Evolutionary conservation across 768 basidiomycete genomes (phyloP).

Genomic region (Pisolithus sp.): DNA sequence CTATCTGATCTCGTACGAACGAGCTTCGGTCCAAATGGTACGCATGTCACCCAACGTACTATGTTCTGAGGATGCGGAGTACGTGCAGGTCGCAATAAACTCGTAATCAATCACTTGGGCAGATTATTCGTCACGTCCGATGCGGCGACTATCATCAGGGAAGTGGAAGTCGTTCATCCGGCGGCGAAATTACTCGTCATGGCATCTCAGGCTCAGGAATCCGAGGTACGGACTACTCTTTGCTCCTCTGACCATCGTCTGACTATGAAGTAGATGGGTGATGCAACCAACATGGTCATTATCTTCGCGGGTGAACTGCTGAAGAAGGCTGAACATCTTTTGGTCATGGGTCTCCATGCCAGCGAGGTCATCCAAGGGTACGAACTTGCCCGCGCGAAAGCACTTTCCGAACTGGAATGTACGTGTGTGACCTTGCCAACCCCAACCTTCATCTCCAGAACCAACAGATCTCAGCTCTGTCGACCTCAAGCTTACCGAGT

Average conservation of each 20-base stretch:
- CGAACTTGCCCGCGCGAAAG: slow-evolving; percentile 82
- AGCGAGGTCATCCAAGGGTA: slow-evolving; percentile 94
- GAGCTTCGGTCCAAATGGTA: slow-evolving; percentile 94
- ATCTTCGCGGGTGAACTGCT: slow-evolving; percentile 94
- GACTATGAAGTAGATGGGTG: slow-evolving; percentile 70
- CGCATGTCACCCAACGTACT: slow-evolving; percentile 22
- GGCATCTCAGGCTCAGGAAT: slow-evolving; percentile 94
- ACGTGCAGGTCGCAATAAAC: slow-evolving; percentile 82
- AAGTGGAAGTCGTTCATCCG: slow-evolving; percentile 97
- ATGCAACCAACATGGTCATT: slow-evolving; percentile 91
- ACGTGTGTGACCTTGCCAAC: slow-evolving; percentile 27
- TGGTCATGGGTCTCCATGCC: slow-evolving; percentile 96
- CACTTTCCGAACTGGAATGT: slow-evolving; percentile 87
- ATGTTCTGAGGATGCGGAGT: slow-evolving; percentile 1
- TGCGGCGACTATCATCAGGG: slow-evolving; percentile 96
- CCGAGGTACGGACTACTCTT: slow-evolving; percentile 55
- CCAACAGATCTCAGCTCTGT: slow-evolving; percentile 47
- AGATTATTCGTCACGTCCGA: slow-evolving; percentile 96
- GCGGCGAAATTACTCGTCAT: slow-evolving; percentile 99
- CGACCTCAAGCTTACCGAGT: slow-evolving; percentile 59
- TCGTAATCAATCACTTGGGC: slow-evolving; percentile 95
- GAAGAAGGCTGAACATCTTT: slow-evolving; percentile 85
- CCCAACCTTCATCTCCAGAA: slow-evolving; percentile 6
- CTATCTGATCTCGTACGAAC: slow-evolving; percentile 93
- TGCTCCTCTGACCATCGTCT: slow-evolving; percentile 1